Evolutionary conservation across 2,329 filamentous ascomycete genomes (phyloP), one percentile per base, ranked within the genome.

Genomic region (Sporothrix schenckii): DNA sequence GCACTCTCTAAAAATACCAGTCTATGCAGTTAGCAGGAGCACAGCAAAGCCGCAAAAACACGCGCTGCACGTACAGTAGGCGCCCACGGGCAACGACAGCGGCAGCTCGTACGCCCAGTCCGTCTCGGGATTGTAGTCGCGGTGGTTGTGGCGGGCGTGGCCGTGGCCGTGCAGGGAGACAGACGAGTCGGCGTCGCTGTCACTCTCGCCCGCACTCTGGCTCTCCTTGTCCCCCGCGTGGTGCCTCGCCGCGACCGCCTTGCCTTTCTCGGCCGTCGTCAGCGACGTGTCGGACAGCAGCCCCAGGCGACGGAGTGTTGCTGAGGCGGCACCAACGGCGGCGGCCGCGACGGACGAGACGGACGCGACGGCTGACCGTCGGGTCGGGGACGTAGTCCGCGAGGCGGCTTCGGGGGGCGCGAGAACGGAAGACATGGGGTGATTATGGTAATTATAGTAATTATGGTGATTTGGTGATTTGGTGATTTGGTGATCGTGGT

Each of bases 1-100:
- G 16, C 61, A 19, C n/a, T n/a, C n/a, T 34, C 21, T 67, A 44
- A 16, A 56, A 56, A 47, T 56, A 67, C 65, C 65, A 67, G 39
- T 67, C 65, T 67, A 24, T 11, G 1, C 7, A 13, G 47, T 66
- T 52, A 66, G 63, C 44, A 52, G 24, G 9, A 14, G 39, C 47
- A 53, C 47, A 24, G 3, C 44, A 34, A 2, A 9, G 24, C n/a
- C 53, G 27, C 47, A 5, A 3, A 3, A 49, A 19, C 3, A 19
- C 1, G 2, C 2, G 7, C 2, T 52, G 13, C 21, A 54, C 63
- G 10, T 41, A 66, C 63, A 66, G 19, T 66, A 66, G 16, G 49
- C 63, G 16, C 24, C 11, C 47, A 39, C 47, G 19, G 34, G 34
- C 34, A 24, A 3, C 63, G 63, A 19, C 47, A 66, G 21, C 16